Percentiles rank a stretch among this genome's conserved stretches.
These are phyloP conservation scores for Globisporangium polare DNA, from an alignment of 352 stramenopile genomes.

Conservation along the genomic window DNA sequence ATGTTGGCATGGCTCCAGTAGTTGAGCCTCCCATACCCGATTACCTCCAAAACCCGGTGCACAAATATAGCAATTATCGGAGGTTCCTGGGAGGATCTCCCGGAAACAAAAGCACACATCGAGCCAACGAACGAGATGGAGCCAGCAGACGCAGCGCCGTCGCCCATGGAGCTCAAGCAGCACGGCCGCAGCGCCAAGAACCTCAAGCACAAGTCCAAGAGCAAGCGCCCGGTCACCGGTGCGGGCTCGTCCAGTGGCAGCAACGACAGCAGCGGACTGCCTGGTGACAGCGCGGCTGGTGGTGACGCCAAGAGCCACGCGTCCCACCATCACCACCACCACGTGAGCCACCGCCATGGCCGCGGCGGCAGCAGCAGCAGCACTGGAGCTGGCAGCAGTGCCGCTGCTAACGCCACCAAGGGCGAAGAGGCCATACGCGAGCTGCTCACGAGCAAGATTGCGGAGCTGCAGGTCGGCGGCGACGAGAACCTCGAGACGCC, in stretches of 20 bases:
- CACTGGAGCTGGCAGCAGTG: conserved; percentile 8
- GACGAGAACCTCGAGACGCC: conserved; percentile 73
- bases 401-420: conserved; percentile 15
- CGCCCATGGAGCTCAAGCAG: conserved; percentile 61
- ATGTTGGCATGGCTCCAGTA: too few species aligned
- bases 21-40: too few species aligned
- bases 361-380: conserved; percentile 18
- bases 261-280: conserved; percentile 3
- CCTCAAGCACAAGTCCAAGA: conserved; percentile 84
- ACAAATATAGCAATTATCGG: too few species aligned
- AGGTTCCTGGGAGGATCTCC: background rate
- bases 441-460: conserved; percentile 79
- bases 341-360: conserved; percentile 18
- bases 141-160: background rate
- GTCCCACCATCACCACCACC: conserved; percentile 14
- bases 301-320: conserved; percentile 22
- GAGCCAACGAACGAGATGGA: background rate
- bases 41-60: too few species aligned
- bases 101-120: background rate
- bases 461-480: conserved; percentile 78
- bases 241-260: conserved; percentile 15
- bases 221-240: conserved; percentile 30
- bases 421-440: conserved; percentile 66
- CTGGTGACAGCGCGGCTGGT: conserved; percentile 4
- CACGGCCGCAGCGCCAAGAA: conserved; percentile 50